A percentile compares a stretch with the other conserved stretches of the same genome.
These are phyloP conservation scores for Hibiscus syriacus DNA, from an alignment of 345 rosid species.

Conservation along the genomic window DNA sequence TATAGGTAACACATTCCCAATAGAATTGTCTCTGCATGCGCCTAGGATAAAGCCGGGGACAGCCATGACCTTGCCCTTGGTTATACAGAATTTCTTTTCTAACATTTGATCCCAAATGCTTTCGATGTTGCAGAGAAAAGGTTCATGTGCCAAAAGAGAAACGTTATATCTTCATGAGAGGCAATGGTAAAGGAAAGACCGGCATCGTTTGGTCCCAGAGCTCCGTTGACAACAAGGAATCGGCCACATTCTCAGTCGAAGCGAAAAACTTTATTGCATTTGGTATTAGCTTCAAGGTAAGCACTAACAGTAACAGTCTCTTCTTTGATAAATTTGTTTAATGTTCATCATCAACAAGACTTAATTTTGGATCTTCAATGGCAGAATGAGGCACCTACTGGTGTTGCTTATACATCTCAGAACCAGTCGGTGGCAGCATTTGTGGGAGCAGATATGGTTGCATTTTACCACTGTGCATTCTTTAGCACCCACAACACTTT, in stretches of 20 bases:
- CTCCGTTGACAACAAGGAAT: conserved; percentile 48
- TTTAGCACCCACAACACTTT: conserved; percentile 83
- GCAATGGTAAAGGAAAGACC: conserved; percentile 83
- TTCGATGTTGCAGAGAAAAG: conserved; percentile 45
- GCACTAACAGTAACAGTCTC: background rate
- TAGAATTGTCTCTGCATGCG: no score
- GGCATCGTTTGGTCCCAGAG: conserved; percentile 51
- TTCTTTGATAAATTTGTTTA: no score
- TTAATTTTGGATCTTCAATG: background rate
- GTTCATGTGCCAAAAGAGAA: conserved; percentile 59
- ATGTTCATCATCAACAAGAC: background rate
- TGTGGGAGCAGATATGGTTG: conserved; percentile 70
- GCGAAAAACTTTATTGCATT: conserved; percentile 63
- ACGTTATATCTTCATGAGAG: conserved; percentile 83
- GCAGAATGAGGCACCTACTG: conserved; percentile 88
- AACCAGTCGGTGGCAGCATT: conserved; percentile 90
- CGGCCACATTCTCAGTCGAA: conserved; percentile 67
- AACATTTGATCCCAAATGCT: no score
- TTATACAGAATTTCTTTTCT: no score
- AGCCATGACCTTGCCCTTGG: no score
- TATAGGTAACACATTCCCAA: conserved; percentile 42
- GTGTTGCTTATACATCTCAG: conserved; percentile 83
- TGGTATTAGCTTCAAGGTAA: conserved; percentile 80
- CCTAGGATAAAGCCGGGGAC: no score
- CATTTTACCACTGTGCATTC: conserved; percentile 88